Base-by-base conservation (phyloP, 495 filamentous ascomycete genomes). In the Aspergillus sparsus region DNA sequence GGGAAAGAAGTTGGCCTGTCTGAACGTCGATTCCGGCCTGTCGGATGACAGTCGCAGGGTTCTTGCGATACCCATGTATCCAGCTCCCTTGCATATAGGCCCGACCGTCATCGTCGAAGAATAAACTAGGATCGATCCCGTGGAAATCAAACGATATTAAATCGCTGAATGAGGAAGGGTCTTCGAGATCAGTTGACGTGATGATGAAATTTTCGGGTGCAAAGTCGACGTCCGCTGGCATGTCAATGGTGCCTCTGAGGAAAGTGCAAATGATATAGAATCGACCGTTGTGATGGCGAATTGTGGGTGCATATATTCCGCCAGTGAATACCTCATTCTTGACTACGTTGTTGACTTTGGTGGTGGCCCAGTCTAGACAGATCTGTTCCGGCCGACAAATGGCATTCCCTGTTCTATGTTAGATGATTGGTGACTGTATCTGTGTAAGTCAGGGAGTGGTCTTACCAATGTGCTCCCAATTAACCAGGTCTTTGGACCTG, bases 201-300 rank as follows among this genome's bases (percentile, higher is more conserved):
- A 55, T 52, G 11, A 54, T 45, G 39, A 51, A 54, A n/a, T 5
- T 36, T 51, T 37, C 11, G 12, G 21, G 21, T 27, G 21, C 21
- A 27, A 59, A 52, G 45, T 50, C 45, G 27, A 3, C 35, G 15
- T 61, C 57, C 10, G 32, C 45, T 3, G 39, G 46, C 32, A 61
- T 44, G 6, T 59, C 54, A 3, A 21, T 10, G 3, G 15, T 37
- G 12, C 53, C 56, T 32, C 63, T 60, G 44, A 63, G 59, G 60
- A 57, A 75, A 55, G 71, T 74, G 61, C 74, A 76, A 15, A 77
- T 67, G 33, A 80, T 65, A 60, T 76, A 80, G 58, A 78, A 80
- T 44, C 57, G 32, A 45, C 77, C 73, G 18, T 62, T 31, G 42
- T 64, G 64, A 45, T 69, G 36, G 33, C 68, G 57, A 27, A 71